Evolutionary conservation across 305 asterid species (phyloP), one percentile per base, ranked within the genome.

Genomic region (Nicotiana rustica): DNA sequence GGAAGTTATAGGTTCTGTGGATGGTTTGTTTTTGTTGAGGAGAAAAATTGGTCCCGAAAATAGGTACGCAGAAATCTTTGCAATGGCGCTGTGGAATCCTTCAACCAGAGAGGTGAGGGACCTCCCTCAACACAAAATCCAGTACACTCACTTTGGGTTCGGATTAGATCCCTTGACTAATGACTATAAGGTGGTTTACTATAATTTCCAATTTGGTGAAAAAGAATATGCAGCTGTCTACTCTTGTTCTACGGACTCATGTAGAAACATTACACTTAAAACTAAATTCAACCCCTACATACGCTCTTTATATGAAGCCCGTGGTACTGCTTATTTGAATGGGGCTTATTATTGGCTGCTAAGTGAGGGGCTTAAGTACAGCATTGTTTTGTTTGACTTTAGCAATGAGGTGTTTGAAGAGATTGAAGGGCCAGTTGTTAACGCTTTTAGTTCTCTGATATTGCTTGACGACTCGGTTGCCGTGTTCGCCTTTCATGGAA

Each of bases 131-230:
- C 31, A 31, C 55, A 18, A 4, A 41, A 5, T 5, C 15, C 2
- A 2, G 60, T 41, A 17, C 59, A 6, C 29, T 47, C 81, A 5
- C 6, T 77, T 55, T 14, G 69, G 69, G 36, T 59, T 78, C 0
- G 81, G 57, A 29, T 4, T 56, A 21, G 81, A 78, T 25, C 81
- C 81, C 35, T 17, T 60, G 21, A 56, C 70, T 35, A 77, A 78
- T 4, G 70, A 78, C 19, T 78, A 59, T 41, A 78, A 78, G 31
- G 57, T 59, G 5, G 13, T 78, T 19, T 21, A 13, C 10, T 5
- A 35, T 35, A 35, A 38, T 44, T 41, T 52, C 0, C 59, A 3
- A 17, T 4, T 77, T 31, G 6, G 56, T 2, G 9, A 5, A 36
- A 5, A 36, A 33, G 10, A 33, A 67, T 33, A n/a, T 68, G n/a